phyloP scores from a whole-genome alignment of 495 filamentous ascomycete genomes.

The Talaromyces wortmannii region DNA sequence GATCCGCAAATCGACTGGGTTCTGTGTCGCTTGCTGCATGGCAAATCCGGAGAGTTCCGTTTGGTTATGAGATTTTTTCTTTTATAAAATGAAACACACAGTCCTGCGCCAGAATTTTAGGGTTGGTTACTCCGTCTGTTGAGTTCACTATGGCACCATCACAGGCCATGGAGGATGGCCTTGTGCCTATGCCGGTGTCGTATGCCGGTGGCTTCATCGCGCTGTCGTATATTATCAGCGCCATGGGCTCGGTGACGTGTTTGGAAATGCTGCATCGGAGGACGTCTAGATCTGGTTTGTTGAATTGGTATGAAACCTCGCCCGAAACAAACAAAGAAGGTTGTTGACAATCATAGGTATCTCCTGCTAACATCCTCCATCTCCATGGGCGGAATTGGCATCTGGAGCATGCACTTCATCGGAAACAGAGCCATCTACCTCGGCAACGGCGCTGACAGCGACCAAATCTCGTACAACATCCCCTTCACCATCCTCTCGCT shows the following conservation, averaged over 20 bases:
- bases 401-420: conserved; percentile 82
- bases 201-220: conserved; percentile 60
- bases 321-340: neutral
- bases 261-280: conserved; percentile 76
- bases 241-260: conserved; percentile 68
- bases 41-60: no score
- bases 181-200: conserved; percentile 14
- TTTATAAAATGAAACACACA: no score
- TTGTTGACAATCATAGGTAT: conserved; percentile 41
- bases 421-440: conserved; percentile 76
- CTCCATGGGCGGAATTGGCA: conserved; percentile 77
- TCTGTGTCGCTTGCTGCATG: no score
- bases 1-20: no score
- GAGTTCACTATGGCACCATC: neutral
- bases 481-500: conserved; percentile 72
- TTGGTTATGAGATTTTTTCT: no score
- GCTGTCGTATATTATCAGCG: conserved; percentile 71
- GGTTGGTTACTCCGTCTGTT: no score
- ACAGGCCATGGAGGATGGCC: conserved; percentile 1
- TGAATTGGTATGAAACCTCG: conserved; percentile 54
- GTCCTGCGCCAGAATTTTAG: no score
- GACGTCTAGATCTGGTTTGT: conserved; percentile 56
- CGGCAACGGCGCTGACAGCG: conserved; percentile 45
- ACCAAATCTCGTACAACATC: conserved; percentile 69
- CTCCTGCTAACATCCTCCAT: conserved; percentile 64